A percentile compares a stretch with the other conserved stretches of the same genome.
Evolutionary conservation across 768 basidiomycete genomes (phyloP).

Genomic region (Gymnopilus dilepis): DNA sequence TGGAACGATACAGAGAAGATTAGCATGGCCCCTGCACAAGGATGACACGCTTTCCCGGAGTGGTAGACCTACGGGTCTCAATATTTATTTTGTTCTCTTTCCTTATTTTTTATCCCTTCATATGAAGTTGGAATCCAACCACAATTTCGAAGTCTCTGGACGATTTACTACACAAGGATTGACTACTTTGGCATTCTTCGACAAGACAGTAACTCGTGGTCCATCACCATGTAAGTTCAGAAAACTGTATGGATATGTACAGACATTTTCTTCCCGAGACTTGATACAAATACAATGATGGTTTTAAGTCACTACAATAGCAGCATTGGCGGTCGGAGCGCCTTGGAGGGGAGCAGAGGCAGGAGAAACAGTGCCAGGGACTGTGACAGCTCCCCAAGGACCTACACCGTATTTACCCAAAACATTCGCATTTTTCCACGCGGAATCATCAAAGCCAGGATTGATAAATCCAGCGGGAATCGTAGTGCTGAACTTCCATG

Average conservation of each 20-base stretch:
- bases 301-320: background rate
- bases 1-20: constrained; percentile 99
- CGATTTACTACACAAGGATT: no score
- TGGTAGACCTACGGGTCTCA: constrained; percentile 72
- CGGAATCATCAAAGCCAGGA: constrained; percentile 18
- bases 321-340: constrained; percentile 5
- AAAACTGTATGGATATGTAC: no score
- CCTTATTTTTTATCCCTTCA: background rate
- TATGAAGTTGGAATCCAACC: no score
- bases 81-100: constrained; percentile 50
- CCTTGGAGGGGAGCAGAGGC: background rate
- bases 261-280: no score
- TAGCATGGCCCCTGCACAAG: constrained; percentile 99
- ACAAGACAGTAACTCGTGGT: no score
- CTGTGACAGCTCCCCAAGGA: constrained; percentile 27
- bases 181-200: no score
- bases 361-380: constrained; percentile 30
- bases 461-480: constrained; percentile 27
- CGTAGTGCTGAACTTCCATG: constrained; percentile 30
- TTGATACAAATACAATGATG: background rate
- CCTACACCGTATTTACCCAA: constrained; percentile 27
- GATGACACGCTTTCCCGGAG: constrained; percentile 99
- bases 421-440: constrained; percentile 27
- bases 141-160: no score
- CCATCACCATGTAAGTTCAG: no score